A percentile compares a stretch with the other conserved stretches of the same genome.
phyloP scores from a whole-genome alignment of 306 rosid species.

The Sicyos baderoa region DNA sequence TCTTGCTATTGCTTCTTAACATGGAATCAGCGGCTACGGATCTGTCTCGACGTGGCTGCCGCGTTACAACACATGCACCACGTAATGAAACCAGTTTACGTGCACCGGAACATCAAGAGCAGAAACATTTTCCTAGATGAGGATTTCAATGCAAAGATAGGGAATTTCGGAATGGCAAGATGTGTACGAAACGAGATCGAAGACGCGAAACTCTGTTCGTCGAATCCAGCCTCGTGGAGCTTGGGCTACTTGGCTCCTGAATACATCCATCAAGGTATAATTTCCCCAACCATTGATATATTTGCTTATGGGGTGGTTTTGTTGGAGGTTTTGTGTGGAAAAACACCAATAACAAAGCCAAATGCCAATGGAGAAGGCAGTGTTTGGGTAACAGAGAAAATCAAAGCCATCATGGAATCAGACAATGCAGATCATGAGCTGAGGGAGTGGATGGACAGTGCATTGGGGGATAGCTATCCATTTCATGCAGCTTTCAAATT shows the following conservation, averaged over 20 bases:
- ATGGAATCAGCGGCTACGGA: conserved; percentile 75
- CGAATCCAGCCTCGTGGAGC: conserved; percentile 48
- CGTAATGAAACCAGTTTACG: conserved; percentile 54
- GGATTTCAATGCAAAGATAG: conserved; percentile 74
- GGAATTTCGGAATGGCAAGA: conserved; percentile 62
- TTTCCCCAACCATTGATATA: conserved; percentile 56
- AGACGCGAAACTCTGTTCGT: conserved; percentile 37
- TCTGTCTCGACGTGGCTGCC: conserved; percentile 69
- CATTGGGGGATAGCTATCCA: conserved; percentile 56
- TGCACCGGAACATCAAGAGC: conserved; percentile 68
- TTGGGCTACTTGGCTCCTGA: conserved; percentile 68
- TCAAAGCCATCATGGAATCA: conserved; percentile 40
- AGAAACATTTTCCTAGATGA: conserved; percentile 77
- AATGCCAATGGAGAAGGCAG: conserved; percentile 41
- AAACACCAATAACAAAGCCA: conserved; percentile 47
- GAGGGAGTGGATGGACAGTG: conserved; percentile 75
- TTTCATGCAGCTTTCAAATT: conserved; percentile 52
- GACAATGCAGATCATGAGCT: conserved; percentile 42
- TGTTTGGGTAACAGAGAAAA: conserved; percentile 46
- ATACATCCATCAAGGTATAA: conserved; percentile 50
- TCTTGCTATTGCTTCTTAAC: conserved; percentile 85
- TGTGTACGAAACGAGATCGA: conserved; percentile 43
- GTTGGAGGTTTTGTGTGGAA: conserved; percentile 60
- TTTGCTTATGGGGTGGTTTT: conserved; percentile 68
- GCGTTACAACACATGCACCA: conserved; percentile 78